Evolutionary conservation across 2,329 filamentous ascomycete species (phyloP).

Genomic region (Fusarium sp.): DNA sequence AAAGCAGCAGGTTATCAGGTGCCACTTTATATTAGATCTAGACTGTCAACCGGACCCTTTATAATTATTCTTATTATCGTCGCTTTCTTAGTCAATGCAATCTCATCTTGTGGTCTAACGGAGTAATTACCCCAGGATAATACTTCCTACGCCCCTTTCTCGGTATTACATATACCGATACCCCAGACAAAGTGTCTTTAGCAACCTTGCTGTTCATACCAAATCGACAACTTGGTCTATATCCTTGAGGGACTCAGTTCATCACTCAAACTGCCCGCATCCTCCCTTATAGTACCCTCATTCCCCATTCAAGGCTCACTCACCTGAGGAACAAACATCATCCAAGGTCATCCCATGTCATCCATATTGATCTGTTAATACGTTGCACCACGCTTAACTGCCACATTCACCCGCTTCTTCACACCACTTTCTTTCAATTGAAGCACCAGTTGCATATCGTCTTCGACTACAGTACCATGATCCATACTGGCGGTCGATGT

Average conservation of each 20-base stretch:
- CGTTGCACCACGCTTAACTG: constrained; percentile 68
- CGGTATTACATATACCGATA: not conserved
- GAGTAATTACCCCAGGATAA: constrained; percentile 1
- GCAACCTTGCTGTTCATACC: no score
- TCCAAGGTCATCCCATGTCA: constrained; percentile 59
- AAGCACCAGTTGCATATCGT: constrained; percentile 65
- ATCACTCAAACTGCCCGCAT: not conserved
- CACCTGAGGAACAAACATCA: constrained; percentile 57
- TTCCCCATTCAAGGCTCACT: constrained; percentile 30
- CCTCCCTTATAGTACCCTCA: constrained; percentile 11
- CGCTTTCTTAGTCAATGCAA: constrained; percentile 4
- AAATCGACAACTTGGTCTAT: no score
- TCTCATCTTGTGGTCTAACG: constrained; percentile 2
- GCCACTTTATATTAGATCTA: constrained; percentile 33
- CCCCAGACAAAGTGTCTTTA: not conserved
- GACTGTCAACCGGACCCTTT: constrained; percentile 22
- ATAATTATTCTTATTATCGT: no score
- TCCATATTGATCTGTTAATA: constrained; percentile 66
- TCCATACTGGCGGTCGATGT: constrained; percentile 66
- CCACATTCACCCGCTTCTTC: constrained; percentile 64
- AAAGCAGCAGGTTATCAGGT: constrained; percentile 36
- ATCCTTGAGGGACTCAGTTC: constrained; percentile 4
- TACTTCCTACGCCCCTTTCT: constrained; percentile 4
- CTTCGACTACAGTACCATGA: constrained; percentile 68
- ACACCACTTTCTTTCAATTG: constrained; percentile 61